Conservation (phyloP, 1,139 yeast species). For the Schwanniomyces etchellsii region DNA sequence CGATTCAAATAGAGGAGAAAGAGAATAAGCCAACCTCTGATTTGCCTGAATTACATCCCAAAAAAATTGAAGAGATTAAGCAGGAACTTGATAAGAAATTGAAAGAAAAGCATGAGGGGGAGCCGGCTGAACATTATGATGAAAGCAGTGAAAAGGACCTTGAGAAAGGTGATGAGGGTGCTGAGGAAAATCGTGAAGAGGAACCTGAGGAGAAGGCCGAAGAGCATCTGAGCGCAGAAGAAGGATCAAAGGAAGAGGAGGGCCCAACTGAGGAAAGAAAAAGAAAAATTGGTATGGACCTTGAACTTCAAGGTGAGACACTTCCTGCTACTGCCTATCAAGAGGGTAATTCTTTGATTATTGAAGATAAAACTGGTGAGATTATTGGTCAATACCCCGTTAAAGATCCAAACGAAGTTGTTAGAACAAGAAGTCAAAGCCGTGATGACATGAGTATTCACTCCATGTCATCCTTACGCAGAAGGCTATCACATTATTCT, state of each 20-base stretch:
- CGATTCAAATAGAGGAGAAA: background rate
- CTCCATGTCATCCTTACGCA: conserved; percentile 34
- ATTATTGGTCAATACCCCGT: conserved; percentile 43
- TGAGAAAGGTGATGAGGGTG: background rate
- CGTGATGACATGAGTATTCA: conserved; percentile 29
- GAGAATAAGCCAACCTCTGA: background rate
- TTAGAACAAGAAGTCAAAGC: conserved; percentile 1
- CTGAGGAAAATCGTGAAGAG: conserved; percentile 1
- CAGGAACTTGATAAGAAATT: background rate
- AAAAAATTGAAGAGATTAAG: background rate
- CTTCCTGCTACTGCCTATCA: conserved; percentile 48
- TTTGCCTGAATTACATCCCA: conserved; percentile 3
- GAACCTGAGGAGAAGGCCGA: conserved; percentile 3
- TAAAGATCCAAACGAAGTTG: conserved; percentile 1
- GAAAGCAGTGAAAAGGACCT: conserved; percentile 2
- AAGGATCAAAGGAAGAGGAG: too few relatives aligned
- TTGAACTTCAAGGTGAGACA: conserved; percentile 1
- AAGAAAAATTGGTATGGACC: conserved; percentile 5
- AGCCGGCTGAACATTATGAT: conserved; percentile 1
- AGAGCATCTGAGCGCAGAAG: conserved; percentile 8
- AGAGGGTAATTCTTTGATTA: conserved; percentile 63
- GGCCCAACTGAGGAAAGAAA: conserved; percentile 6
- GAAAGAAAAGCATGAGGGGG: conserved; percentile 3
- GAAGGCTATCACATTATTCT: conserved; percentile 31
- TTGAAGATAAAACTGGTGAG: conserved; percentile 84